Conservation (phyloP, 805 yeast genomes). For the Metschnikowia sp. region DNA sequence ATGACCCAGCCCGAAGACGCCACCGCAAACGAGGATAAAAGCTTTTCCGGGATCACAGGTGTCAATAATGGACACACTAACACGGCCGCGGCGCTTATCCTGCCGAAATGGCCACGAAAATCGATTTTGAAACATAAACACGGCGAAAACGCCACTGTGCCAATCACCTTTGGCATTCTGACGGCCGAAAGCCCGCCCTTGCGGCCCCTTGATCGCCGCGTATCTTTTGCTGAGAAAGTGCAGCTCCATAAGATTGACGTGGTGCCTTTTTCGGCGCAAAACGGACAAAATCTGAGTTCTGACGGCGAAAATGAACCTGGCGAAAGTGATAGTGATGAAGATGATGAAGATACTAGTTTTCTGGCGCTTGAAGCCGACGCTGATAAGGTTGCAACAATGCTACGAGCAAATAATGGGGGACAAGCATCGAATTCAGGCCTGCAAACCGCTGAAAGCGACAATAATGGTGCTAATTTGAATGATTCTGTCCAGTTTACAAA, state of each 20-base stretch:
- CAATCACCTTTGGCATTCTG: constrained; percentile 3
- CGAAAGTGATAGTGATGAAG: background rate
- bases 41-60: too few species aligned
- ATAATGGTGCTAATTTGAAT: too few species aligned
- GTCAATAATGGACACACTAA: too few species aligned
- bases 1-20: too few species aligned
- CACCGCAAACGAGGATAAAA: too few species aligned
- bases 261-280: constrained; percentile 19
- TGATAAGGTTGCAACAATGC: constrained; percentile 13
- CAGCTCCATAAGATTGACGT: constrained; percentile 56
- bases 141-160: constrained; percentile 12
- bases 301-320: background rate
- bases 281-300: background rate
- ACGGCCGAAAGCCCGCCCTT: background rate
- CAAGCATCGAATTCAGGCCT: background rate
- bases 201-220: constrained; percentile 44
- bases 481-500: too few species aligned
- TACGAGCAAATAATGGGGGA: constrained; percentile 1
- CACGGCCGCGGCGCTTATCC: background rate
- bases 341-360: constrained; percentile 9
- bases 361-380: constrained; percentile 20
- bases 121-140: constrained; percentile 13
- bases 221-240: constrained; percentile 75
- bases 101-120: constrained; percentile 11
- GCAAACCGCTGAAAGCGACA: too few species aligned